Percentiles rank a stretch among this genome's conserved stretches.
Conservation (phyloP, 2,329 filamentous ascomycete genomes). For the Periconia sp. region DNA sequence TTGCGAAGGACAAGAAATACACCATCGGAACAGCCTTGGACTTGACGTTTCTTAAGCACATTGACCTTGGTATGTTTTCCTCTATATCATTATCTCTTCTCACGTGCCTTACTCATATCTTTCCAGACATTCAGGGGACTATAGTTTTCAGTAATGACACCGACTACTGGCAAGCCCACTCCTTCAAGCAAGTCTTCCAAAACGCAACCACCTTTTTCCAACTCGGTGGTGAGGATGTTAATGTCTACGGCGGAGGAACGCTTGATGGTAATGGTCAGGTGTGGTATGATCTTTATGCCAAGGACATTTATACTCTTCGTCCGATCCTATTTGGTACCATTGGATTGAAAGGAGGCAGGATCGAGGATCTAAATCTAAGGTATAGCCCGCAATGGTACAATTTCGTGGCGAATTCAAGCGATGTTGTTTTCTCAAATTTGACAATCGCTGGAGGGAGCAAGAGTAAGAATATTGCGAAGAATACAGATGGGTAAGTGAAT, state of each 20-base stretch:
- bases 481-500: slow-evolving; percentile 61
- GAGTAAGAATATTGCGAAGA: slow-evolving; percentile 64
- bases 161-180: slow-evolving; percentile 70
- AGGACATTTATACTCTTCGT: slow-evolving; percentile 62
- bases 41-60: slow-evolving; percentile 66
- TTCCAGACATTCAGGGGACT: slow-evolving; percentile 62
- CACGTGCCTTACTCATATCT: slow-evolving; percentile 4
- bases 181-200: slow-evolving; percentile 70
- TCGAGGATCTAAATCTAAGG: slow-evolving; percentile 65
- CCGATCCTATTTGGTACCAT: slow-evolving; percentile 65
- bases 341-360: slow-evolving; percentile 62
- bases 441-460: slow-evolving; percentile 62
- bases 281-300: slow-evolving; percentile 69
- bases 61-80: slow-evolving; percentile 61
- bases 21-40: slow-evolving; percentile 69
- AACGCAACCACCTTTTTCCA: slow-evolving; percentile 72
- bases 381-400: slow-evolving; percentile 70
- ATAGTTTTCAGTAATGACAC: slow-evolving; percentile 71
- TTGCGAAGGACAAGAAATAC: slow-evolving; percentile 62
- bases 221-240: slow-evolving; percentile 69
- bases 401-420: slow-evolving; percentile 68
- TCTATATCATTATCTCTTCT: background rate
- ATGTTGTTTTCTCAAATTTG: slow-evolving; percentile 69
- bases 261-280: slow-evolving; percentile 69
- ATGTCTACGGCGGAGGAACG: slow-evolving; percentile 70